phyloP scores from a whole-genome alignment of 345 rosid genomes.

The Excoecaria agallocha region DNA sequence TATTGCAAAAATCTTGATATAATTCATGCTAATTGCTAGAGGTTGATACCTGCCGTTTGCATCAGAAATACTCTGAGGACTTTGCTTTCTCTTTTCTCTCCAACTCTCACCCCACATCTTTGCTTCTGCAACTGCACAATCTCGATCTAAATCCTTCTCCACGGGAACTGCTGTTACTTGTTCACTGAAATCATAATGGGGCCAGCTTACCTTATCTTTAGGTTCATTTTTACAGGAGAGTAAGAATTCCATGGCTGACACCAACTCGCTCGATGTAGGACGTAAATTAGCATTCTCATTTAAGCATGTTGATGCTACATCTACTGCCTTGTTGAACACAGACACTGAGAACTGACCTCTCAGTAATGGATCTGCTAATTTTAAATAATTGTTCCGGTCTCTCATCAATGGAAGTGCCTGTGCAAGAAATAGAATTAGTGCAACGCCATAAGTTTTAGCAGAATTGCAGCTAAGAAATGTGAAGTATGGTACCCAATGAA shows the following conservation, averaged over 20 bases:
- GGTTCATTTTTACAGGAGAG: constrained; percentile 25
- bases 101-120: constrained; percentile 57
- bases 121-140: constrained; percentile 61
- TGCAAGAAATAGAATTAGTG: not conserved
- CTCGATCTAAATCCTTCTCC: constrained; percentile 37
- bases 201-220: constrained; percentile 7
- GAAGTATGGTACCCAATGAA: constrained; percentile 13
- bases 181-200: constrained; percentile 28
- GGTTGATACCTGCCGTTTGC: constrained; percentile 21
- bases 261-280: constrained; percentile 50
- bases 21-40: no score
- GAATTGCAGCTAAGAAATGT: not conserved
- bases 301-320: constrained; percentile 53
- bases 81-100: constrained; percentile 42
- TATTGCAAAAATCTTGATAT: no score
- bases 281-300: constrained; percentile 43
- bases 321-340: constrained; percentile 41
- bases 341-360: constrained; percentile 31
- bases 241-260: constrained; percentile 48
- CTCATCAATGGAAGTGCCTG: constrained; percentile 26
- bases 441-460: not conserved
- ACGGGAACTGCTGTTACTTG: constrained; percentile 29
- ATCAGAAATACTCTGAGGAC: not conserved
- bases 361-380: constrained; percentile 48
- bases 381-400: not conserved